Base-by-base conservation (phyloP, 306 rosid species). In the Citrullus mucosospermus region DNA sequence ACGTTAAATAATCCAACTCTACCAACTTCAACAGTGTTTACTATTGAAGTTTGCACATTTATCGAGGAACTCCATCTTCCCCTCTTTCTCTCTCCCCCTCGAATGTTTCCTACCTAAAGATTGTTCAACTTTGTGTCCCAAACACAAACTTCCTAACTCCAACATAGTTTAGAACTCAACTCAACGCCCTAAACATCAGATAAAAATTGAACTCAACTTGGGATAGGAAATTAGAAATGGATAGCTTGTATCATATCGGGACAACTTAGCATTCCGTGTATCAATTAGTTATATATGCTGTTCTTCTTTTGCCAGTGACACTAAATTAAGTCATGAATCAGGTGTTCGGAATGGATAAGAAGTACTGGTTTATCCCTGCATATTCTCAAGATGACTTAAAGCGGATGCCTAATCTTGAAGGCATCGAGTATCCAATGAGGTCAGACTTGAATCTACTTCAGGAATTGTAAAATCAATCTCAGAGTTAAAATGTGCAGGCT, bases 341-440 rank as follows among this genome's bases (percentile, higher is more conserved):
- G 93, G 92, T 90, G 58, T 87, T 92, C 71, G 92, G 94, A 76
- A 78, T 77, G 72, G 82, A 90, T 77, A 90, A 81, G 81, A 80
- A 85, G 81, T 88, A 87, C 80, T 92, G 94, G 97, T 85, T 88
- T 81, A 83, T 92, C 75, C 91, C 94, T 16, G 84, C 88, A 65
- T 88, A 86, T 82, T 90, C 93, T 18, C 83, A 83, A 20, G 93
- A 92, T 30, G 90, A 92, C 82, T 58, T 83, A 76, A 90, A 84
- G 80, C 83, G 61, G 77, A 92, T 88, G 44, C 85, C 86, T 32
- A 88, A 82, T 69, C 89, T 92, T 75, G 87, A 80, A 56, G 94
- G 94, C 74, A 84, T 90, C 48, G 90, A 92, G 54, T 90, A 84
- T 81, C 97, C 94, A 48, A 83, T 76, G 62, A 81, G 66, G 44